Evolutionary conservation across 2,329 filamentous ascomycete species (phyloP).

Genomic region (Aspergillus persii): DNA sequence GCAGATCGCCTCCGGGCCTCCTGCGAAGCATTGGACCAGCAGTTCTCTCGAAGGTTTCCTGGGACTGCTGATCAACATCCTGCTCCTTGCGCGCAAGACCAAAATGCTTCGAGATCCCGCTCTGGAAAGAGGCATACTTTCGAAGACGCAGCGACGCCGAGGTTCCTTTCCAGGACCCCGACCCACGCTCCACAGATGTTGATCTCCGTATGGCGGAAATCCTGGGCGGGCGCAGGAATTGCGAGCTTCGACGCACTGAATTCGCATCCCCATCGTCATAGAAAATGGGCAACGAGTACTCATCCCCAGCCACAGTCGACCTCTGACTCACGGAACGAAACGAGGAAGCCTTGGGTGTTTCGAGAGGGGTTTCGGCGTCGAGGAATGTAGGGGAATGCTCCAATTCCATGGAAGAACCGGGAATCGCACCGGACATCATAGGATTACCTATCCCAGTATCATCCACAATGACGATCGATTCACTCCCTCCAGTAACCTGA

Average conservation of each 20-base stretch:
- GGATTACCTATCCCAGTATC: constrained; percentile 48
- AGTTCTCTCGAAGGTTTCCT: constrained; percentile 16
- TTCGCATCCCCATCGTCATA: constrained; percentile 24
- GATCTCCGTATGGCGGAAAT: constrained; percentile 24
- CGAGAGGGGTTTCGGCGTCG: constrained; percentile 9
- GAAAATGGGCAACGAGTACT: constrained; percentile 29
- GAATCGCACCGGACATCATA: constrained; percentile 40
- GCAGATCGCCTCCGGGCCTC: constrained; percentile 71
- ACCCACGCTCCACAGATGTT: constrained; percentile 26
- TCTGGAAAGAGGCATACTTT: constrained; percentile 47
- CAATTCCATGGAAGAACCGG: constrained; percentile 9
- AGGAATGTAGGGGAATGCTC: constrained; percentile 18
- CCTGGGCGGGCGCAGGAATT: constrained; percentile 17
- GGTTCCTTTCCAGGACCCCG: constrained; percentile 23
- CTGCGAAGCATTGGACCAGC: constrained; percentile 61
- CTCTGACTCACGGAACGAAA: constrained; percentile 19
- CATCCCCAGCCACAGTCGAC: constrained; percentile 23
- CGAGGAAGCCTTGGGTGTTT: constrained; percentile 16
- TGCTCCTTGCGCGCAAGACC: constrained; percentile 25
- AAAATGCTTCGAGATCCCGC: constrained; percentile 36
- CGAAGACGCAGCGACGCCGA: constrained; percentile 38
- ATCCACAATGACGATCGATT: constrained; percentile 86
- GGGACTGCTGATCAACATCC: constrained; percentile 11
- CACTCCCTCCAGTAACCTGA: constrained; percentile 73
- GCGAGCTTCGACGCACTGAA: constrained; percentile 10